Evolutionary conservation across 129 eudicot species (phyloP).

Genomic region (Glebionis coronaria): DNA sequence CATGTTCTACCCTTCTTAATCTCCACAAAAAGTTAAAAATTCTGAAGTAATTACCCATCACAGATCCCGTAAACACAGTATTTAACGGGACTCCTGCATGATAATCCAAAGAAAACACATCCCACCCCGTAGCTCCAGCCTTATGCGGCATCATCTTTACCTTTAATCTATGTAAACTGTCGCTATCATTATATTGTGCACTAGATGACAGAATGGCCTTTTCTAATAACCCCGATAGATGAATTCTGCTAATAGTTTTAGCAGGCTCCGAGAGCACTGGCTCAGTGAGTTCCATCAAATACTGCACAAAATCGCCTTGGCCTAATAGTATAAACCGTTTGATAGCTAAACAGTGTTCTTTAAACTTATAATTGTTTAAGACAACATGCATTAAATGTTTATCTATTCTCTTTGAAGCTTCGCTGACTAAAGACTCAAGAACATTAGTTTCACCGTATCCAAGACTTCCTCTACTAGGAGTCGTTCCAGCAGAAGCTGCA

Average conservation of each 20-base stretch:
- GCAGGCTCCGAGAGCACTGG: conserved; percentile 83
- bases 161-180: conserved; percentile 66
- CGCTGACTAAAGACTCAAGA: conserved; percentile 71
- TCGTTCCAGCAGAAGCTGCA: conserved; percentile 51
- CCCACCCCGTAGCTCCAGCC: conserved; percentile 82
- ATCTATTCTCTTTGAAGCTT: conserved; percentile 80
- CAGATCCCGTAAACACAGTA: conserved; percentile 75
- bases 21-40: conserved; percentile 89
- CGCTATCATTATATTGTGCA: conserved; percentile 83
- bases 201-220: conserved; percentile 74
- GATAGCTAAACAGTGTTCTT: conserved; percentile 87
- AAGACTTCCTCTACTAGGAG: conserved; percentile 59
- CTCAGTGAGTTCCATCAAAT: conserved; percentile 77
- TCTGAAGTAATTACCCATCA: conserved; percentile 68
- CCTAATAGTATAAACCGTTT: conserved; percentile 81
- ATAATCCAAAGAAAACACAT: conserved; percentile 76
- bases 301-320: conserved; percentile 91
- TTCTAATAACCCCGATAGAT: conserved; percentile 79
- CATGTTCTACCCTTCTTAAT: conserved; percentile 88
- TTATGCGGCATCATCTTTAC: conserved; percentile 91
- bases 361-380: conserved; percentile 61
- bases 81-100: conserved; percentile 68
- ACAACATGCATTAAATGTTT: conserved; percentile 71
- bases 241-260: conserved; percentile 68
- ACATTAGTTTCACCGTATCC: conserved; percentile 93